A percentile compares a stretch with the other conserved stretches of the same genome.
phyloP scores from a whole-genome alignment of 2,329 filamentous ascomycete genomes.

The Ophiostoma sp. region DNA sequence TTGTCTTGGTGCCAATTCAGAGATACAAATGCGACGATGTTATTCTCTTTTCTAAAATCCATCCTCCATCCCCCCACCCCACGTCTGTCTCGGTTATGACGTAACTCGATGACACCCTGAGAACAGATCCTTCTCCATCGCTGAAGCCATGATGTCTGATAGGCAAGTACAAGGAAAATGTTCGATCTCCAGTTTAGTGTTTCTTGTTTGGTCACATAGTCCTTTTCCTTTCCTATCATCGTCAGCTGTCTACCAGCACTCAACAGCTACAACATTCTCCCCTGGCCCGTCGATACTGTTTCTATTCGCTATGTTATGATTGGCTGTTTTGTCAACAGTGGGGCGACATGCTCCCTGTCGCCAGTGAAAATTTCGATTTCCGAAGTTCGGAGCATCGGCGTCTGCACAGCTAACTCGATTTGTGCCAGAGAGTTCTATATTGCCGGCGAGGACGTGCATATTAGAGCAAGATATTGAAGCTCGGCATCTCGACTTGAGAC shows the following conservation, averaged over 20 bases:
- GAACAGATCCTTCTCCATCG: background rate
- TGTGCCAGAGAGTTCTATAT: background rate
- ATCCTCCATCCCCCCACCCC: background rate
- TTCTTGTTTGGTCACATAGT: background rate
- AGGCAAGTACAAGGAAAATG: background rate
- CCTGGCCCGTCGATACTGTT: background rate
- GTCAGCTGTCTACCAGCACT: too few relatives aligned
- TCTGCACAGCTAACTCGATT: constrained; percentile 12
- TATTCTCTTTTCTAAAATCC: too few relatives aligned
- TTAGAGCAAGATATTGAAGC: background rate
- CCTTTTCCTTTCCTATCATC: too few relatives aligned
- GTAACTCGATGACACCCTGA: constrained; percentile 9
- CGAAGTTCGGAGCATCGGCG: constrained; percentile 20
- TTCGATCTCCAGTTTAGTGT: background rate
- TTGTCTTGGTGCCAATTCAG: background rate
- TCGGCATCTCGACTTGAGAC: background rate
- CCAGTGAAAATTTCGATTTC: constrained; percentile 15
- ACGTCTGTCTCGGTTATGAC: background rate
- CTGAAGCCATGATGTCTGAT: background rate
- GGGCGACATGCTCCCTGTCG: background rate
- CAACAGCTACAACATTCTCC: background rate
- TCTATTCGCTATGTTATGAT: background rate
- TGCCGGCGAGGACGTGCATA: background rate
- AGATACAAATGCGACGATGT: background rate
- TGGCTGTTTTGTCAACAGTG: background rate